Evolutionary conservation across 148 eudicot genomes (phyloP).

Genomic region (Silene uniflora): DNA sequence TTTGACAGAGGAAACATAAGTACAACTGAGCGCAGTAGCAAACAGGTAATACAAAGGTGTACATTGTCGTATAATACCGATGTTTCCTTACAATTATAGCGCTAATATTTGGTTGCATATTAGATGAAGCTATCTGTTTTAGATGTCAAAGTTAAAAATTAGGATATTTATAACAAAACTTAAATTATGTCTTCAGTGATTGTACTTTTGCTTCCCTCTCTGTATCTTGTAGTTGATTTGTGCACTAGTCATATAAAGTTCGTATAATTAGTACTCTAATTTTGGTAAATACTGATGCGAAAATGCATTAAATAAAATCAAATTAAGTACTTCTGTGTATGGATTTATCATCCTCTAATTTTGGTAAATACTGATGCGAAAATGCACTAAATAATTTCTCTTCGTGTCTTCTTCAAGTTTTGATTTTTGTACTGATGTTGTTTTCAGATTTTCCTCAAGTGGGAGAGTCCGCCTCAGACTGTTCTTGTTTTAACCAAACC

Average conservation of each 20-base stretch:
- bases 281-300: background rate
- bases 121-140: too few species aligned
- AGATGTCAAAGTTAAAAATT: too few species aligned
- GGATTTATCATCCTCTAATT: background rate
- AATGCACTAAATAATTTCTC: background rate
- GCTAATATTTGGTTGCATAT: too few species aligned
- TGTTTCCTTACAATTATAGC: background rate
- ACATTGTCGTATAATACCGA: background rate
- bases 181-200: background rate
- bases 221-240: background rate
- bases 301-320: background rate
- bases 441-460: constrained; percentile 88
- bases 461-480: constrained; percentile 84
- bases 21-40: constrained; percentile 87
- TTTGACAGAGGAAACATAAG: constrained; percentile 88
- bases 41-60: constrained; percentile 61
- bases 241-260: too few species aligned
- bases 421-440: background rate
- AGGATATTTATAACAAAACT: too few species aligned
- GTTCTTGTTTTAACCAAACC: constrained; percentile 93
- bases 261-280: background rate
- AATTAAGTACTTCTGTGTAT: background rate
- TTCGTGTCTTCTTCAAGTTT: constrained; percentile 3
- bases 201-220: background rate
- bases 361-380: background rate